Conservation (phyloP, 2,329 filamentous ascomycete genomes). For the Paramyrothecium roridum region DNA sequence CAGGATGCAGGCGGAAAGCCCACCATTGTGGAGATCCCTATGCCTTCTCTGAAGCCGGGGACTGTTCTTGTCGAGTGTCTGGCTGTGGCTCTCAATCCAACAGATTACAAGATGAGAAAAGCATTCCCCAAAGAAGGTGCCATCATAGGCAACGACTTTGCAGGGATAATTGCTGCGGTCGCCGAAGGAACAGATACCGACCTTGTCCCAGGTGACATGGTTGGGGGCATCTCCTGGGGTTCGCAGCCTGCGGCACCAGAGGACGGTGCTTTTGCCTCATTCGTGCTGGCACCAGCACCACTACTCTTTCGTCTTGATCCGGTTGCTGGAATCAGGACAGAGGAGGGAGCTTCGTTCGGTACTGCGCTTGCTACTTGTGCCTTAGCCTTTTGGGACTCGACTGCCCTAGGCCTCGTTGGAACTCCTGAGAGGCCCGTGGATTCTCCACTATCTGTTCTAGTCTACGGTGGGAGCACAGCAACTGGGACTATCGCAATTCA, state of each 20-base stretch:
- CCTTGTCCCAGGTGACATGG: neutral
- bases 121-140: neutral
- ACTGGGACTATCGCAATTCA: neutral
- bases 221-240: neutral
- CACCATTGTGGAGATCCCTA: neutral
- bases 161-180: neutral
- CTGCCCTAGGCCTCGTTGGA: neutral
- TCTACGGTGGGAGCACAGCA: slow-evolving; percentile 1
- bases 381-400: neutral
- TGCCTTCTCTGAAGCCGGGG: neutral
- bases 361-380: neutral
- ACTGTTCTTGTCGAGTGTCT: neutral
- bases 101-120: neutral
- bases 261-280: neutral
- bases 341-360: neutral
- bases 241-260: neutral
- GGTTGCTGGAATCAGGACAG: neutral
- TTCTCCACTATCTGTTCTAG: neutral
- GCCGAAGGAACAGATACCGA: neutral
- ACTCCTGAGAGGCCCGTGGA: neutral
- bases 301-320: neutral
- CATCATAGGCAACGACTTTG: slow-evolving; percentile 1
- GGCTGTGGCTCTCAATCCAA: neutral
- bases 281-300: neutral
- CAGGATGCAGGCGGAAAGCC: neutral